Percentiles rank a stretch among this genome's conserved stretches.
phyloP scores from a whole-genome alignment of 192 early-diverging fungal genomes.

The Spizellomyces sp. region DNA sequence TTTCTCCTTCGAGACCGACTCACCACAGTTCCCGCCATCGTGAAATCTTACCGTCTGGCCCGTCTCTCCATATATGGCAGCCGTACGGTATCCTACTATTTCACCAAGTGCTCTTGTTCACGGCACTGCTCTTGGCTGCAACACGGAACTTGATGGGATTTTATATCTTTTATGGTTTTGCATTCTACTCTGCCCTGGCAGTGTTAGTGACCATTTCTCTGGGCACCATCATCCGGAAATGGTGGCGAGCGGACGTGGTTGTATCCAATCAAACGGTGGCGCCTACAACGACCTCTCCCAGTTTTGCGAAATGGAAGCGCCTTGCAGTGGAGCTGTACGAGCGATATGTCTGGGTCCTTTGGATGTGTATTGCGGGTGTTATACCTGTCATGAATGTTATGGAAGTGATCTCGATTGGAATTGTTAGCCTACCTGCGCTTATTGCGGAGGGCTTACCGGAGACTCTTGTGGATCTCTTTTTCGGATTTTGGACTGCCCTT shows the following conservation, averaged over 20 bases:
- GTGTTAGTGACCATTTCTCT: slow-evolving; percentile 24
- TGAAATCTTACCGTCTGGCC: slow-evolving; percentile 7
- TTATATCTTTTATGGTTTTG: slow-evolving; percentile 34
- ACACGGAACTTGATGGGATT: slow-evolving; percentile 4
- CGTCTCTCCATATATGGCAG: slow-evolving; percentile 8
- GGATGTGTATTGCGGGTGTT: slow-evolving; percentile 13
- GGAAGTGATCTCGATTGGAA: slow-evolving; percentile 12
- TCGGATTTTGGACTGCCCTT: slow-evolving; percentile 26
- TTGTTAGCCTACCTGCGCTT: slow-evolving; percentile 24
- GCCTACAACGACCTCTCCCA: background rate
- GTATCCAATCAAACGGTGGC: background rate
- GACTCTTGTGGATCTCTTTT: slow-evolving; percentile 30
- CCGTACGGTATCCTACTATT: slow-evolving; percentile 23
- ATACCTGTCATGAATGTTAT: slow-evolving; percentile 21
- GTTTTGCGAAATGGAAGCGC: background rate
- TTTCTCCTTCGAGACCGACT: background rate
- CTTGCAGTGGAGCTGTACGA: slow-evolving; percentile 4
- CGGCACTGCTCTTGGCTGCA: slow-evolving; percentile 3
- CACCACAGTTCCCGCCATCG: background rate
- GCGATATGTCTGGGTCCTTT: slow-evolving; percentile 30
- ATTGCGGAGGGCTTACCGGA: slow-evolving; percentile 29
- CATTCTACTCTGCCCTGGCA: slow-evolving; percentile 34
- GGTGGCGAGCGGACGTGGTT: background rate
- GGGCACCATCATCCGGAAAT: background rate
- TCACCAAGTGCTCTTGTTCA: background rate